These are phyloP conservation scores for Omphalotus olearius DNA, from an alignment of 1,284 basidiomycete genomes.

Conservation along the genomic window DNA sequence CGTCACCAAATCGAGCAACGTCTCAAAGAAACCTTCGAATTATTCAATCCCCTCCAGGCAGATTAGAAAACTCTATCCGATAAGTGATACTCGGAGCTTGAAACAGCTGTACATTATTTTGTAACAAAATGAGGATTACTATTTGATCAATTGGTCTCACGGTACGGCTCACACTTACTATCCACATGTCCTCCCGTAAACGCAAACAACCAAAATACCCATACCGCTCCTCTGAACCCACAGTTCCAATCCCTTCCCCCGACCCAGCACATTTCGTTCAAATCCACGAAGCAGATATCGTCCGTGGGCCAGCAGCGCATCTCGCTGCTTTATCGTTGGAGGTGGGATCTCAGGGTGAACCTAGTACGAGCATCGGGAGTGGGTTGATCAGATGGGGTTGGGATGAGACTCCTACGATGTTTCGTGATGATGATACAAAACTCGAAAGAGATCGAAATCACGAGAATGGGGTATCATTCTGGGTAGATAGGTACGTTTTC, in stretches of 20 bases:
- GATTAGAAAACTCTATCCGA: too few relatives aligned
- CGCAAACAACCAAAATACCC: slow-evolving; percentile 5
- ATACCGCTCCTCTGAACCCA: background rate
- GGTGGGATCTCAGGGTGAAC: slow-evolving; percentile 19
- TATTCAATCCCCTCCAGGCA: too few relatives aligned
- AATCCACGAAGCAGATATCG: slow-evolving; percentile 65
- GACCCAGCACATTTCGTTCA: slow-evolving; percentile 47
- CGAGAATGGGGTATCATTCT: slow-evolving; percentile 3
- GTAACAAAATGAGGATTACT: too few relatives aligned
- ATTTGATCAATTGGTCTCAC: too few relatives aligned
- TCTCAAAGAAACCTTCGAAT: too few relatives aligned
- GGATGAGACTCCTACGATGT: too few relatives aligned
- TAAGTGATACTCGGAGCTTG: too few relatives aligned
- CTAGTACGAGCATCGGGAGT: slow-evolving; percentile 27
- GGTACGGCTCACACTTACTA: too few relatives aligned
- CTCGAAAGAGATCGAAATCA: too few relatives aligned
- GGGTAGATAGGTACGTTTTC: slow-evolving; percentile 22
- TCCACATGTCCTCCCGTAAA: slow-evolving; percentile 12
- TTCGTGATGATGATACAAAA: too few relatives aligned
- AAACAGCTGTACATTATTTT: too few relatives aligned
- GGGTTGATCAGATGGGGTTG: slow-evolving; percentile 44
- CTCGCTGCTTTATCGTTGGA: slow-evolving; percentile 46
- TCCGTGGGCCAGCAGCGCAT: slow-evolving; percentile 42
- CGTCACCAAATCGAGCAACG: too few relatives aligned
- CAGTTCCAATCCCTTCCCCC: background rate